Percentiles rank a stretch among this genome's conserved stretches.
Evolutionary conservation across 192 early-diverging fungal species (phyloP).

Genomic region (Podochytrium sp.): DNA sequence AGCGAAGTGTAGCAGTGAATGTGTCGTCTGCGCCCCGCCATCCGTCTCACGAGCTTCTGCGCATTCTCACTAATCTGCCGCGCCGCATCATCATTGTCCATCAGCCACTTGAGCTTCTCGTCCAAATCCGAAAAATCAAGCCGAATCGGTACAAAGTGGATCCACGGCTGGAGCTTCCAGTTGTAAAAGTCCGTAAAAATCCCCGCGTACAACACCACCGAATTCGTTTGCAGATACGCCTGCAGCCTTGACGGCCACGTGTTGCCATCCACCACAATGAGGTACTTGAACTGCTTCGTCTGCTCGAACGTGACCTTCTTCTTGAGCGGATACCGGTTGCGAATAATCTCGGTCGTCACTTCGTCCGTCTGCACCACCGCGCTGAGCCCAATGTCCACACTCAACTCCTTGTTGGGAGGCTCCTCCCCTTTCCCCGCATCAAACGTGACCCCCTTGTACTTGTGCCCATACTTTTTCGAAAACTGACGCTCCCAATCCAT

Average conservation of each 20-base stretch:
- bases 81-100: slow-evolving; percentile 14
- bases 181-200: slow-evolving; percentile 28
- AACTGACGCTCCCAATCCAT: background rate
- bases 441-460: background rate
- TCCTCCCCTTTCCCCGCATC: background rate
- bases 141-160: slow-evolving; percentile 22
- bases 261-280: slow-evolving; percentile 24
- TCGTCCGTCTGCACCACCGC: background rate
- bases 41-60: background rate
- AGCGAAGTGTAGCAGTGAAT: slow-evolving; percentile 10
- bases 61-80: slow-evolving; percentile 9
- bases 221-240: slow-evolving; percentile 18
- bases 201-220: background rate
- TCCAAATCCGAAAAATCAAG: slow-evolving; percentile 18
- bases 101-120: slow-evolving; percentile 17
- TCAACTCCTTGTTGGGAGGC: background rate
- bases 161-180: slow-evolving; percentile 6
- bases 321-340: slow-evolving; percentile 10
- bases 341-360: background rate
- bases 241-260: slow-evolving; percentile 7
- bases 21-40: background rate
- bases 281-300: slow-evolving; percentile 29
- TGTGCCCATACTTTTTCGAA: background rate
- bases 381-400: background rate
- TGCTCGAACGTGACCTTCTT: slow-evolving; percentile 17